Evolutionary conservation across 306 rosid species (phyloP), one percentile per base, ranked within the genome.

Genomic region (Castanopsis chinensis): DNA sequence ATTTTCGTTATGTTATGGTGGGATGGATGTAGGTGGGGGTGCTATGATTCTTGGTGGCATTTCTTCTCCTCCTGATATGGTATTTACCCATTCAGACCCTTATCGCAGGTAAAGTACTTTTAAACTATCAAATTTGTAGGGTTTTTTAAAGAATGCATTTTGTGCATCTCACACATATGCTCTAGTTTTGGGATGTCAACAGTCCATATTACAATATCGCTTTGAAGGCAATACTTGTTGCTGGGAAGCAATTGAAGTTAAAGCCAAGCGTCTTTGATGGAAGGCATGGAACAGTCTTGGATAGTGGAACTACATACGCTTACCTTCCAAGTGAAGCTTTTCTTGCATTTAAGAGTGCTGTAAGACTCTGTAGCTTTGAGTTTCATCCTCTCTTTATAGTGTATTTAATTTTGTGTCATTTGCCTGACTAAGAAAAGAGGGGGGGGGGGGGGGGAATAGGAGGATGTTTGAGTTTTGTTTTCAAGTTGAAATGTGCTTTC

Each of bases 171-270:
- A 89, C 92, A 74, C 96, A 91, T 95, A 91, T 91, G 90, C 98
- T 90, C 89, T 96, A 93, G 98, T 96, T 84, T 96, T 43, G 97
- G 96, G 96, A 88, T 96, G 97, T 88, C 91, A 68, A 96, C 99
- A 96, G 99, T 88, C 98, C 96, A 77, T 96, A 96, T 81, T 96
- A 96, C 92, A 96, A 96, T 87, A 82, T 96, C 55, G 87, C 88
- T 82, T 82, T 96, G 97, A 96, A 90, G 93, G 99, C 85, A 88
- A 83, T 96, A 52, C 89, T 87, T 83, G 96, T 96, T 82, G 96
- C 91, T 81, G 99, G 99, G 83, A 93, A 96, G 84, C 78, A 35
- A 49, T 80, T 96, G 90, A 74, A 60, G 79, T 76, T 96, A 80
- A 82, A 81, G 79, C 84, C 98, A 45, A 84, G 82, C 35, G 86